Conservation (phyloP, 306 rosid species). For the Glycine soja region DNA sequence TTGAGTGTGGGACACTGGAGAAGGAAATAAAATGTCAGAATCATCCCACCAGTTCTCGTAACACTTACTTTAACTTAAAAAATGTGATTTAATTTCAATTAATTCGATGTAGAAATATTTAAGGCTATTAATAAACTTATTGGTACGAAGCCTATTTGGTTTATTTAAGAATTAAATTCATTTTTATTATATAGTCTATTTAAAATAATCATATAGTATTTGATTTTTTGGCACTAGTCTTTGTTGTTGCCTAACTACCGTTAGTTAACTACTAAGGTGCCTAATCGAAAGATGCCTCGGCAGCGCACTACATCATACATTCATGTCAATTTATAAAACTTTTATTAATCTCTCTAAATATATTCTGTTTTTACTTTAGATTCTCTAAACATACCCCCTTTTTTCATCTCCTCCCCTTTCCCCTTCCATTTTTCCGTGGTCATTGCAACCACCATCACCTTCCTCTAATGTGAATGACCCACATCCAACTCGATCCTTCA, state of each 20-base stretch:
- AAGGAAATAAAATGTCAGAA: not conserved
- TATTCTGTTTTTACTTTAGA: too few relatives aligned
- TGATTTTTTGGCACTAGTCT: not conserved
- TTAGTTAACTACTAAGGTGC: not conserved
- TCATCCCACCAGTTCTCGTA: not conserved
- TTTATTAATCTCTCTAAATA: too few relatives aligned
- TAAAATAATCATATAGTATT: not conserved
- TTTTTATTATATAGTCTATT: not conserved
- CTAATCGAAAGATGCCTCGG: too few relatives aligned
- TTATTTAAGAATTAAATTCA: not conserved
- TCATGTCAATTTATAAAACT: too few relatives aligned
- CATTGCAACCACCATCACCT: not conserved
- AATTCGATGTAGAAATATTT: not conserved
- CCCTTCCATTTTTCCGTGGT: not conserved
- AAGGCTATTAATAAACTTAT: not conserved
- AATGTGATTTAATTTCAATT: not conserved
- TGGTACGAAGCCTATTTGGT: not conserved
- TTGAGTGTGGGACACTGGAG: slow-evolving; percentile 20
- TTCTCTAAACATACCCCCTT: too few relatives aligned
- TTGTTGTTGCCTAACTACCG: not conserved
- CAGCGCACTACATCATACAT: too few relatives aligned
- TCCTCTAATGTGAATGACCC: not conserved
- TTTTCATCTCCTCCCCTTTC: too few relatives aligned
- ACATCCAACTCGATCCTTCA: not conserved
- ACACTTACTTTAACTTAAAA: not conserved